Percentiles rank a stretch among this genome's conserved stretches.
These are phyloP conservation scores for Typha latifolia DNA, from an alignment of 176 grass and related monocot species.

Conservation along the genomic window DNA sequence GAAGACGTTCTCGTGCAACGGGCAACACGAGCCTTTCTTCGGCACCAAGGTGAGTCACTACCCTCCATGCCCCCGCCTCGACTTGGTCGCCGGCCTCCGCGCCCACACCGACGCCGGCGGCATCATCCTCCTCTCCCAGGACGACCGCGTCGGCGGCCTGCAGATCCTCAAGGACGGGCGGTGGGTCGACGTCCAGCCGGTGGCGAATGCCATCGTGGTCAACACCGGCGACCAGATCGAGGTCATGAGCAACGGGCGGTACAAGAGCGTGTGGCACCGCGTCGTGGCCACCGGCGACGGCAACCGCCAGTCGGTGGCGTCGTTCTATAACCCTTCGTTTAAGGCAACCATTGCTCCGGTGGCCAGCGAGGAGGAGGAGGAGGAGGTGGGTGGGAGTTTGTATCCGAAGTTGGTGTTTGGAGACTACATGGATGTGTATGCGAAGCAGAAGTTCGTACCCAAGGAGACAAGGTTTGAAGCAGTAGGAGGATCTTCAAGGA, in stretches of 20 bases:
- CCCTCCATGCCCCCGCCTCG: constrained; percentile 46
- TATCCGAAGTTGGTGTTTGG: constrained; percentile 68
- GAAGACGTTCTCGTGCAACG: constrained; percentile 38
- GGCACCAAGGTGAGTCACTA: constrained; percentile 56
- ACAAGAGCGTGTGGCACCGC: constrained; percentile 89
- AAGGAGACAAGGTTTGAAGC: constrained; percentile 60
- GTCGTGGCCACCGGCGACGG: constrained; percentile 44
- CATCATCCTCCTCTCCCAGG: constrained; percentile 85
- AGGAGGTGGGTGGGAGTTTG: not conserved
- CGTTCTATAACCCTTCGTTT: constrained; percentile 76
- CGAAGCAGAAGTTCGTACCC: constrained; percentile 56
- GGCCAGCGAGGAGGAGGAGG: not conserved
- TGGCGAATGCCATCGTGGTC: constrained; percentile 76
- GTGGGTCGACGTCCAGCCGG: constrained; percentile 78
- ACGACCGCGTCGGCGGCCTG: constrained; percentile 62
- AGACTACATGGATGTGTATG: constrained; percentile 86
- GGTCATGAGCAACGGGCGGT: constrained; percentile 74
- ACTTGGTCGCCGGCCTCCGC: constrained; percentile 59
- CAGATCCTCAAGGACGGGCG: constrained; percentile 54
- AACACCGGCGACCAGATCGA: constrained; percentile 99
- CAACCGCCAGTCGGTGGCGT: constrained; percentile 73
- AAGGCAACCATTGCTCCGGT: constrained; percentile 46
- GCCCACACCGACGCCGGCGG: constrained; percentile 92
- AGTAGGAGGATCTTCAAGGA: not conserved
- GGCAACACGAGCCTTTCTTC: constrained; percentile 43